Conservation (phyloP, 2,329 filamentous ascomycete species). For the Pseudogymnoascus sp. region DNA sequence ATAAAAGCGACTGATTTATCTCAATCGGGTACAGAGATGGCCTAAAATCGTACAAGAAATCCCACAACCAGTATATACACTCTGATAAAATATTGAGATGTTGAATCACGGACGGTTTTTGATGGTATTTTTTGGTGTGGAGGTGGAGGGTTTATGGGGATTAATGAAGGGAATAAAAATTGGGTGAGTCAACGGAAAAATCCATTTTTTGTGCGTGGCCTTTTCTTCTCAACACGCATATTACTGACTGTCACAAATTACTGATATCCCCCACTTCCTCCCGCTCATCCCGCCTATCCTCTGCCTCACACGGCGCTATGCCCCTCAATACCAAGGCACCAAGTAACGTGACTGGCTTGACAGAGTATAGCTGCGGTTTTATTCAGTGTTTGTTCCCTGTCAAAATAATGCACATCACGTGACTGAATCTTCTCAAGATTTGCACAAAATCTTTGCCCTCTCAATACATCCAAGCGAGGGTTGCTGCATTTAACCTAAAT, state of each 20-base stretch:
- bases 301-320: background rate
- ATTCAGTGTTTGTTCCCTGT: background rate
- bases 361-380: conserved; percentile 1
- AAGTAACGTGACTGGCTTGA: conserved; percentile 3
- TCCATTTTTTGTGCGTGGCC: conserved; percentile 8
- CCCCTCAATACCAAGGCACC: conserved; percentile 3
- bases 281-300: conserved; percentile 4
- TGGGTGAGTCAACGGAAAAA: conserved; percentile 9
- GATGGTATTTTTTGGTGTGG: background rate
- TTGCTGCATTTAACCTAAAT: background rate
- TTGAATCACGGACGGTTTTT: background rate
- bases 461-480: background rate
- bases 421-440: background rate
- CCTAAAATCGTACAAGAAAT: background rate
- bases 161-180: background rate
- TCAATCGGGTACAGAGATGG: background rate
- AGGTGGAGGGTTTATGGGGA: background rate
- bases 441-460: background rate
- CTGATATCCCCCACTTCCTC: conserved; percentile 8
- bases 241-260: conserved; percentile 3
- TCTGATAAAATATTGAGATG: background rate
- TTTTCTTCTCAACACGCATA: background rate
- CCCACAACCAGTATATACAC: background rate
- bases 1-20: conserved; percentile 1
- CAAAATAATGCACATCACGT: background rate